These are phyloP conservation scores for Aspergillus sp. DNA, from an alignment of 2,329 filamentous ascomycete genomes.

Conservation along the genomic window DNA sequence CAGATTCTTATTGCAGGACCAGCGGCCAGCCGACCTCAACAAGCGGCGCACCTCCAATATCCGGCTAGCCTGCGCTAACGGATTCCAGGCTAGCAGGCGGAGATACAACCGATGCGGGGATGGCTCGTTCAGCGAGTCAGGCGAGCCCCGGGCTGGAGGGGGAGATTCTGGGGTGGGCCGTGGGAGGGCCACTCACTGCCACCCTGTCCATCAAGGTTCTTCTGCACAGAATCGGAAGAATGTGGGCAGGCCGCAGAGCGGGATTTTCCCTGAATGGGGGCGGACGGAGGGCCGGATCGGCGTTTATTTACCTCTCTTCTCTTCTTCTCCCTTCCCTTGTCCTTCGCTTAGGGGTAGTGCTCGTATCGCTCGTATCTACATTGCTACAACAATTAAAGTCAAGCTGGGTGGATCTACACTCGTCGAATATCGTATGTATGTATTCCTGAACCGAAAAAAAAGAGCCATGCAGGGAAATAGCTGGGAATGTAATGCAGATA, in stretches of 20 bases:
- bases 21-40: too few relatives aligned
- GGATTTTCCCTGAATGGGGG: constrained; percentile 26
- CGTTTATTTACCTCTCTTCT: neutral
- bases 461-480: neutral
- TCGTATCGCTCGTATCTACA: neutral
- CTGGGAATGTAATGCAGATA: neutral
- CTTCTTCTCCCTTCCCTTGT: too few relatives aligned
- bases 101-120: constrained; percentile 25
- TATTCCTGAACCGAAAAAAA: neutral
- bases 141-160: neutral
- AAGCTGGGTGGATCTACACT: neutral
- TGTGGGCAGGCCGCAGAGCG: constrained; percentile 7
- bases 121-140: constrained; percentile 4
- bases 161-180: neutral
- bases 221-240: neutral
- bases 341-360: too few relatives aligned
- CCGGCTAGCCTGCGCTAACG: neutral
- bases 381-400: neutral
- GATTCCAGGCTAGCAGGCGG: constrained; percentile 12
- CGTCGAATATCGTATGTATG: neutral
- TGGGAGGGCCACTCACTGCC: neutral
- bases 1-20: too few relatives aligned
- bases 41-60: neutral
- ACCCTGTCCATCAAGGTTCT: too few relatives aligned
- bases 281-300: constrained; percentile 21